Conservation (phyloP, 306 rosid genomes). For the Cyamopsis tetragonoloba region DNA sequence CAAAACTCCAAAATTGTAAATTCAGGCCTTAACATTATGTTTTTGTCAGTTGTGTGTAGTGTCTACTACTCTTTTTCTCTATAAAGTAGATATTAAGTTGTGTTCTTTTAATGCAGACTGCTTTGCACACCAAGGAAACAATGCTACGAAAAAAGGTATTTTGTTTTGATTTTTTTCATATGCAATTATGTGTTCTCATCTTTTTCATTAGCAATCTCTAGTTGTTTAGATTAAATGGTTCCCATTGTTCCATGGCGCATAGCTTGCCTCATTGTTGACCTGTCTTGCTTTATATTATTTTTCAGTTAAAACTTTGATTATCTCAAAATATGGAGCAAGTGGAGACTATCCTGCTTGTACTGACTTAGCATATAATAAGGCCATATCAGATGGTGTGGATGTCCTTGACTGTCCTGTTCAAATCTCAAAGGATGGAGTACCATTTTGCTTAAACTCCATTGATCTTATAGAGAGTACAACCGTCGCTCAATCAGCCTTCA, state of each 20-base stretch:
- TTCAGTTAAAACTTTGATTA: constrained; percentile 61
- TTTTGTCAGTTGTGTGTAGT: no score
- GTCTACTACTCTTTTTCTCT: neutral
- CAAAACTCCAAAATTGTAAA: neutral
- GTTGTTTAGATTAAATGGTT: constrained; percentile 1
- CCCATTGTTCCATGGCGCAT: neutral
- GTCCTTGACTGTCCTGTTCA: constrained; percentile 90
- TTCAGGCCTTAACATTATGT: neutral
- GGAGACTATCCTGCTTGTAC: constrained; percentile 85
- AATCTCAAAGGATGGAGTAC: constrained; percentile 69
- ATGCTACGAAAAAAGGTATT: constrained; percentile 56
- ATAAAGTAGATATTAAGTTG: constrained; percentile 14
- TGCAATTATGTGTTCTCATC: neutral
- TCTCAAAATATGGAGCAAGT: constrained; percentile 83
- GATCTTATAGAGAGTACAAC: constrained; percentile 73
- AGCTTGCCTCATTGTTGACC: constrained; percentile 23
- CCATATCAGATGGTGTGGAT: constrained; percentile 74
- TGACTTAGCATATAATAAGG: constrained; percentile 50
- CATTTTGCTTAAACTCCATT: constrained; percentile 66
- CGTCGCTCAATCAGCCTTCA: constrained; percentile 46
- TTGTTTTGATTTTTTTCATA: neutral
- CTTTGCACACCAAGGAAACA: constrained; percentile 58
- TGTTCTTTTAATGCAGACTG: constrained; percentile 57
- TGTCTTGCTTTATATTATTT: constrained; percentile 21
- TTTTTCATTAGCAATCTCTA: constrained; percentile 8